Percentiles rank a stretch among this genome's conserved stretches.
Conservation (phyloP, 2,329 filamentous ascomycete genomes). For the Magnaporthiopsis rhizophila region DNA sequence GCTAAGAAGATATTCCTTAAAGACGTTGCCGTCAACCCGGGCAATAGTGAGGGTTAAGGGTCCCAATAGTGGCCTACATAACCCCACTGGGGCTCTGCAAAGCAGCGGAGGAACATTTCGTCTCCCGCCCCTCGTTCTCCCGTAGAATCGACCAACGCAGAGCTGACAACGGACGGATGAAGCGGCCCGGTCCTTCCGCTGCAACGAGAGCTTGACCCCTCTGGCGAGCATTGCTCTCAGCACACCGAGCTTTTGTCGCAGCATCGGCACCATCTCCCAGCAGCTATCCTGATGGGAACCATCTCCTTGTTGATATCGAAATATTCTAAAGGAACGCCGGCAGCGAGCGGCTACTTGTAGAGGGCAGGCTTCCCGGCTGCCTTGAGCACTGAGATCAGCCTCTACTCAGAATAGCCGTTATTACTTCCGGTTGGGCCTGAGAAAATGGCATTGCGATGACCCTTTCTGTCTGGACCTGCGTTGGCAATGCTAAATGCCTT, state of each 20-base stretch:
- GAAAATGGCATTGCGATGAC: too few species aligned
- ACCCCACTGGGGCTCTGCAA: too few species aligned
- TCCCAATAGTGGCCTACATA: not conserved
- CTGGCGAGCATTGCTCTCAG: not conserved
- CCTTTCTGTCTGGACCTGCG: too few species aligned
- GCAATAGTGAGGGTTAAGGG: not conserved
- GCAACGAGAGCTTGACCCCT: not conserved
- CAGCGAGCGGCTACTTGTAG: not conserved
- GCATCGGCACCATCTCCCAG: too few species aligned
- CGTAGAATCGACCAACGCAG: too few species aligned
- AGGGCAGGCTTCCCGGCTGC: not conserved
- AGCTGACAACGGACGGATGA: not conserved
- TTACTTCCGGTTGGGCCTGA: too few species aligned
- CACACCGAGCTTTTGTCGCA: not conserved
- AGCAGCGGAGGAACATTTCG: too few species aligned
- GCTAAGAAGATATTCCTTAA: not conserved
- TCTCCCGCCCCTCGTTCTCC: too few species aligned
- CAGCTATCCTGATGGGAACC: not conserved
- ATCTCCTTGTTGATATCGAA: not conserved
- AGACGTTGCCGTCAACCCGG: not conserved
- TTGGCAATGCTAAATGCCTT: not conserved
- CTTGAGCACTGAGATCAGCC: not conserved
- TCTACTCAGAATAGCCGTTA: too few species aligned
- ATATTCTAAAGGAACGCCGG: not conserved
- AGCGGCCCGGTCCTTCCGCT: not conserved